Evolutionary conservation across 495 filamentous ascomycete genomes (phyloP).

Genomic region (Penicillium verhagenii): DNA sequence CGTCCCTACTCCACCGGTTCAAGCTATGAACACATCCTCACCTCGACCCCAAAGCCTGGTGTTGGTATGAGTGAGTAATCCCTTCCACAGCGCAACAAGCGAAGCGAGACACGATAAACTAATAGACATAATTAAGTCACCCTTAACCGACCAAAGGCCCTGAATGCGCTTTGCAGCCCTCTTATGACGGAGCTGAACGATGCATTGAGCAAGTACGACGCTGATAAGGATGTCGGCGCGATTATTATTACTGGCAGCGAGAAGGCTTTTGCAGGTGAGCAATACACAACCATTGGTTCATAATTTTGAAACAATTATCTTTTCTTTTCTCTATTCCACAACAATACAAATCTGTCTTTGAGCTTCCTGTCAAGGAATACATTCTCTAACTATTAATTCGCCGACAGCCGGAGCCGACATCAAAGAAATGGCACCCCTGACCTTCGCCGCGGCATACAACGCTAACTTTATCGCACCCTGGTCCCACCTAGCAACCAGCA

Average conservation of each 20-base stretch:
- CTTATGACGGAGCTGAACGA: slow-evolving; percentile 87
- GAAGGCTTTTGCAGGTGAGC: slow-evolving; percentile 76
- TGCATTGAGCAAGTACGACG: slow-evolving; percentile 71
- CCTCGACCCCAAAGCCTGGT: slow-evolving; percentile 78
- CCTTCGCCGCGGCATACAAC: slow-evolving; percentile 80
- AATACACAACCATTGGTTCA: too few species aligned
- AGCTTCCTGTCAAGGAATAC: too few species aligned
- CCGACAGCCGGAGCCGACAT: slow-evolving; percentile 85
- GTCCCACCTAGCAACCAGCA: slow-evolving; percentile 73
- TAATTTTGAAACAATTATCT: too few species aligned
- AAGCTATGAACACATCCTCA: slow-evolving; percentile 78
- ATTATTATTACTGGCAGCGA: slow-evolving; percentile 86
- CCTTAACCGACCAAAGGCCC: slow-evolving; percentile 90
- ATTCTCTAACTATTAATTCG: not conserved
- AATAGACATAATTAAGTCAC: slow-evolving; percentile 58
- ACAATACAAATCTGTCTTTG: too few species aligned
- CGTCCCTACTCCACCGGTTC: slow-evolving; percentile 55
- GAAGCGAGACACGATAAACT: slow-evolving; percentile 6
- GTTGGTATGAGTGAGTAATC: slow-evolving; percentile 75
- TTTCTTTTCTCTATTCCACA: too few species aligned
- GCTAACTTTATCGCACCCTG: slow-evolving; percentile 90
- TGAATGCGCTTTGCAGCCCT: slow-evolving; percentile 87
- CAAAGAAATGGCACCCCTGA: slow-evolving; percentile 94
- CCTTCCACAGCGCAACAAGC: not conserved
- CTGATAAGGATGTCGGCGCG: slow-evolving; percentile 64